Base-by-base conservation (phyloP, 306 rosid genomes). In the Crotalaria pallida region DNA sequence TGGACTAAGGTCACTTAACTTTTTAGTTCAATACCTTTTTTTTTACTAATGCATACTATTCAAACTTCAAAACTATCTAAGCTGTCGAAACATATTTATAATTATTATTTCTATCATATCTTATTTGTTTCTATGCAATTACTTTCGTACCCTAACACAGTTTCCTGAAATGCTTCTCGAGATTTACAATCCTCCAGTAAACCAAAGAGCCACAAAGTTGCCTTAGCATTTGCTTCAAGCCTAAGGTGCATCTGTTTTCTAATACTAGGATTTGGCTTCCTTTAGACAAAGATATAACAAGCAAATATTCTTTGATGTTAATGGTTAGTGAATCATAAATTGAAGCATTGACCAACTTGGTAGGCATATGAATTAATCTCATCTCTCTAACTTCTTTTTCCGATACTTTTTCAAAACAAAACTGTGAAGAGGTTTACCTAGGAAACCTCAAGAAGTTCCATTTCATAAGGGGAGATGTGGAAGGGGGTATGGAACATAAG, bases 221-320 rank as follows among this genome's bases (percentile, higher is more conserved):
- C 90, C 58, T 77, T 91, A 2, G 99, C 97, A 31, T 79, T 89
- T 77, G 97, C 96, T 47, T 91, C 96, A 58, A 89, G 88, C 84
- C 56, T 89, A 44, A 93, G 95, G 78, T 87, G 95, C 76, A 60
- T 87, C 67, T 81, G 92, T 69, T 87, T 94, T 58, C 83, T 94
- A 17, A 75, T 82, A 66, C 63, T 91, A 10, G 97, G 91, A 3
- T 79, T 86, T 53, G 96, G 95, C 70, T 86, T 89, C 87, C 77
- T 90, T 69, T 83, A 84, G 91, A 65, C 96, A 84, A 72, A 84
- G 89, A 74, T 81, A n/a, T n/a, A n/a, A n/a, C n/a, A n/a, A n/a
- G n/a, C n/a, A n/a, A n/a, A n/a, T n/a, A n/a, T n/a, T n/a, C 89
- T 94, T 91, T 33, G 98, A 90, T 55, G 83, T 82, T 16, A 91